A percentile compares a stretch with the other conserved stretches of the same genome.
phyloP scores from a whole-genome alignment of 2,329 filamentous ascomycete species.

The Aspergillus japonicus region DNA sequence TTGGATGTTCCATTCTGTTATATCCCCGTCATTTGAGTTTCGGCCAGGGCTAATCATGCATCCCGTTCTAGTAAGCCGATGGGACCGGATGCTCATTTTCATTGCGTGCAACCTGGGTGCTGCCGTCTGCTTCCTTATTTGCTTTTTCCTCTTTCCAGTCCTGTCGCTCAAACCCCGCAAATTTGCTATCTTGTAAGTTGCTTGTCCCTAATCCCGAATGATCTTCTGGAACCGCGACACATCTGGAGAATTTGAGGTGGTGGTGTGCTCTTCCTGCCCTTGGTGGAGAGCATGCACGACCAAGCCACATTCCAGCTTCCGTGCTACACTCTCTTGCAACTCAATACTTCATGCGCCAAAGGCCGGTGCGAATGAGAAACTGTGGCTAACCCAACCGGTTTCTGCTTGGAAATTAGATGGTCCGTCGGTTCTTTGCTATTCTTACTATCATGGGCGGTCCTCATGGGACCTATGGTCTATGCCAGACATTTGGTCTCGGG shows the following conservation, averaged over 20 bases:
- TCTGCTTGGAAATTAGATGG: conserved; percentile 64
- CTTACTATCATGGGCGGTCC: conserved; percentile 84
- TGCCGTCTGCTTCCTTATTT: conserved; percentile 83
- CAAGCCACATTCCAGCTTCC: conserved; percentile 7
- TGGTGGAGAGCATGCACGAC: conserved; percentile 15
- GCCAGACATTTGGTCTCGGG: conserved; percentile 79
- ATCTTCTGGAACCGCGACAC: conserved; percentile 13
- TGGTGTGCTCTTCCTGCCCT: conserved; percentile 26
- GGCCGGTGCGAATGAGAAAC: background rate
- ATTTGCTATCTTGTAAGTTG: conserved; percentile 93
- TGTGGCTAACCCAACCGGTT: conserved; percentile 28
- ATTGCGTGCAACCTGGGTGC: conserved; percentile 86
- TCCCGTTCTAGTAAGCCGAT: conserved; percentile 75
- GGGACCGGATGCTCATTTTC: conserved; percentile 94
- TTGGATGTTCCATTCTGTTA: conserved; percentile 3
- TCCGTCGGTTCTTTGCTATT: conserved; percentile 89
- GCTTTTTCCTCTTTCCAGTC: conserved; percentile 85
- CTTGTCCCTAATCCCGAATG: conserved; percentile 14
- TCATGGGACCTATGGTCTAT: conserved; percentile 89
- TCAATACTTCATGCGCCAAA: background rate
- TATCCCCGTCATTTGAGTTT: background rate
- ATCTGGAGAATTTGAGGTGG: conserved; percentile 16
- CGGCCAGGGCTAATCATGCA: conserved; percentile 18
- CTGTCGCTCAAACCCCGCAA: conserved; percentile 80
- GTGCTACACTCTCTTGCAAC: conserved; percentile 6